Evolutionary conservation across 2,329 filamentous ascomycete species (phyloP), one percentile per base, ranked within the genome.

Genomic region (Colletotrichum sp.): DNA sequence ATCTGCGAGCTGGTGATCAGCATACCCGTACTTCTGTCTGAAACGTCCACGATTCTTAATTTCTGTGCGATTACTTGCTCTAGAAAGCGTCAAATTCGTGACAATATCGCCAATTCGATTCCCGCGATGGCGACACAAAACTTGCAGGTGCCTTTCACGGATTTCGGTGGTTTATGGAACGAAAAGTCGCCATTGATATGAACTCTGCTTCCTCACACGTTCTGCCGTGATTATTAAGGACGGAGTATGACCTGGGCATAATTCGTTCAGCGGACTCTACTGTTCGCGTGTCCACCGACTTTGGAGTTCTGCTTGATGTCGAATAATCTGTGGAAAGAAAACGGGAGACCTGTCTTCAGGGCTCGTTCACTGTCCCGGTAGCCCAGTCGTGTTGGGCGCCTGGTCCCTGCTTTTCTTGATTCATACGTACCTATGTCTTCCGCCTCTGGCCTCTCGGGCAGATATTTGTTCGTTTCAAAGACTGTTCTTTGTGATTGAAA

Each of bases 71-170:
- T 55, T 24, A 55, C 9, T 9, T 55, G 18, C 49, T 24, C 18
- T 55, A 55, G 9, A 0, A 10, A 21, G 0, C 6, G 49, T 55
- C 18, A 55, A 24, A 7, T 24, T 15, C n/a, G 1, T 36, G n/a
- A 1, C 9, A 21, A 13, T 55, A 1, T 24, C 18, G n/a, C 49
- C 1, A 1, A 1, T 0, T 24, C 18, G 5, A 55, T n/a, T 18
- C 1, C 0, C 49, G n/a, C 49, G 49, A 55, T 55, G n/a, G 0
- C n/a, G n/a, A 0, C 0, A 18, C 49, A 24, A 55, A 7, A 24
- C 18, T 24, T 55, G 4, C 10, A 55, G 49, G 0, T 55, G 0
- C 7, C 49, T 55, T 55, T 34, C 13, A 10, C 0, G 6, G 49
- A 55, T 0, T 55, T 1, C 8, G 10, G 49, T 24, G 1, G 49